A percentile compares a stretch with the other conserved stretches of the same genome.
Conservation (phyloP, 1,284 basidiomycete species). For the Cryptococcus sp. region DNA sequence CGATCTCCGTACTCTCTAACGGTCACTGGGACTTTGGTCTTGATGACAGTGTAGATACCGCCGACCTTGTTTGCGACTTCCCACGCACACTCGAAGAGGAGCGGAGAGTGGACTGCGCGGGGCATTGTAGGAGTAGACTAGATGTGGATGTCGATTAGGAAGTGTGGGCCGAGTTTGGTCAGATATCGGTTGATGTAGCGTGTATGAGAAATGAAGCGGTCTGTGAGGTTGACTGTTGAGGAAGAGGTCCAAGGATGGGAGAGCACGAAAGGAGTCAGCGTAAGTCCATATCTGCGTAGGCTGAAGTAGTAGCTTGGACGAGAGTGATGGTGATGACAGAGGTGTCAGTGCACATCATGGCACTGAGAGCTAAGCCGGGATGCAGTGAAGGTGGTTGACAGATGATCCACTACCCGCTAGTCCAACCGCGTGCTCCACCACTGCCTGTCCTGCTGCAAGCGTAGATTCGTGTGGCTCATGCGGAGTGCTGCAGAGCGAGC, state of each 20-base stretch:
- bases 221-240: background rate
- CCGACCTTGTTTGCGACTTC: constrained; percentile 97
- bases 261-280: too few species aligned
- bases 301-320: too few species aligned
- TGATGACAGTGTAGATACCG: constrained; percentile 99
- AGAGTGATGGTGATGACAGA: too few species aligned
- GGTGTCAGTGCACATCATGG: too few species aligned
- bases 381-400: too few species aligned
- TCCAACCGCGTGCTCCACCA: too few species aligned
- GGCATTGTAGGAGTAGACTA: constrained; percentile 20
- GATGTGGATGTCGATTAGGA: background rate
- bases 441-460: too few species aligned
- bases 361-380: too few species aligned
- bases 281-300: too few species aligned
- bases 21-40: constrained; percentile 97
- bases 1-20: constrained; percentile 72
- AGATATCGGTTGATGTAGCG: background rate
- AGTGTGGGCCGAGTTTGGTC: background rate
- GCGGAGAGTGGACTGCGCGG: constrained; percentile 73
- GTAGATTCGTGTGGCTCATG: too few species aligned
- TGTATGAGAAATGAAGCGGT: background rate
- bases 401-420: too few species aligned
- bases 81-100: constrained; percentile 90
- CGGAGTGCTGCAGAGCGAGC: too few species aligned
- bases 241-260: background rate